These are phyloP conservation scores for Botrytis pseudocinerea DNA, from an alignment of 2,329 filamentous ascomycete species.

Conservation along the genomic window DNA sequence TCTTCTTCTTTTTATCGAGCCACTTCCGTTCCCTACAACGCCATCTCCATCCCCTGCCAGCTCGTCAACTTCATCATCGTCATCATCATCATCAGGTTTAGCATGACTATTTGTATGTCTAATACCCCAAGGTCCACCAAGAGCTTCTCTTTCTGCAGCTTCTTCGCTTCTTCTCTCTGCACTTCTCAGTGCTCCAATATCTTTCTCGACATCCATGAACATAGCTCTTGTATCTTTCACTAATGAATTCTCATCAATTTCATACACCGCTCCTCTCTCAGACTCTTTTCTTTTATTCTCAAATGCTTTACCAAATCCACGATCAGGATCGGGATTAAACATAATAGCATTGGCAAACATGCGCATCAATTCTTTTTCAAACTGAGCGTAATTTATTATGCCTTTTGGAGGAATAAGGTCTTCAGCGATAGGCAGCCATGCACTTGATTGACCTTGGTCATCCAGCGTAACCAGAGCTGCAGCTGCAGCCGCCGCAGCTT, in stretches of 20 bases:
- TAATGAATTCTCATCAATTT: constrained; percentile 78
- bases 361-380: constrained; percentile 89
- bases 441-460: constrained; percentile 55
- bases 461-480: constrained; percentile 53
- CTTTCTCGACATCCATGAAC: constrained; percentile 78
- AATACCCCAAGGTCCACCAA: constrained; percentile 19
- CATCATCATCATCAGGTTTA: not conserved
- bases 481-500: constrained; percentile 62
- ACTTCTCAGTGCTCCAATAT: constrained; percentile 37
- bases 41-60: constrained; percentile 11
- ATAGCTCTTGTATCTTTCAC: constrained; percentile 87
- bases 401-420: constrained; percentile 83
- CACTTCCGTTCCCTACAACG: not conserved
- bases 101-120: not conserved
- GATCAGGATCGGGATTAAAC: constrained; percentile 86
- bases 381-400: constrained; percentile 89
- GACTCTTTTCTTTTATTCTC: constrained; percentile 43
- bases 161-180: constrained; percentile 40
- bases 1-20: constrained; percentile 7
- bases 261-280: constrained; percentile 53
- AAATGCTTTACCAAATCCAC: constrained; percentile 57
- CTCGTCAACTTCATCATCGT: constrained; percentile 20
- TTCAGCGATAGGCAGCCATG: constrained; percentile 68
- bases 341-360: constrained; percentile 99
- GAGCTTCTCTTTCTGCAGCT: constrained; percentile 16